Evolutionary conservation across 2,329 filamentous ascomycete genomes (phyloP), one percentile per base, ranked within the genome.

Genomic region (Ascomycota sp.): DNA sequence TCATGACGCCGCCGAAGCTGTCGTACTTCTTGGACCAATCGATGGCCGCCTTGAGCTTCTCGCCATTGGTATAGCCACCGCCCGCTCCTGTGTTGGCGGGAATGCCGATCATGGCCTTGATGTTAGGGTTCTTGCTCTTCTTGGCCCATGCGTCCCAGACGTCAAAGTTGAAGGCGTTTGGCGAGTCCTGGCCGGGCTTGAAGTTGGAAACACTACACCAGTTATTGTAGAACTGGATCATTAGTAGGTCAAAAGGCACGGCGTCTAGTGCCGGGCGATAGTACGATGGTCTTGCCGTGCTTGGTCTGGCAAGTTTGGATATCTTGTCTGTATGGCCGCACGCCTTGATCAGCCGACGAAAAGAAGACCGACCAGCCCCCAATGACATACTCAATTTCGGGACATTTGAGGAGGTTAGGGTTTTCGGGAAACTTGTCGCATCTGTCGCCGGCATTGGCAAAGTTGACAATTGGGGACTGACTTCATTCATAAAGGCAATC

Each of bases 211-310:
- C 50, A 11, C 70, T 69, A 45, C 75, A 79, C 44, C 53, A 67
- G 56, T 75, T 76, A 57, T 75, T 75, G 50, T 75, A 75, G 49
- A 75, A 75, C 47, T 76, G 70, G 20, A 75, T 59, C 47, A 63
- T 65, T 36, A 75, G 47, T 19, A 65, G 69, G 43, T 75, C 70
- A 34, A 75, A 64, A 10, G 48, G 40, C 7, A 74, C 63, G 2
- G 52, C 61, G 34, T 61, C 50, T 23, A 78, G 57, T 46, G 70
- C 75, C 77, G 27, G 83, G 58, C 3, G 76, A 81, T 8, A 83
- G 58, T 27, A 80, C 46, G 38, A 83, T 72, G 2, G 74, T 79
- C 52, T 82, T 83, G 36, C 65, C 65, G 35, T 69, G 53, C 5
- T 46, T 51, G 10, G 50, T 39, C 46, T 83, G 76, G 50, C 77